Conservation (phyloP, 1,284 basidiomycete species). For the Spongiforma sp. region DNA sequence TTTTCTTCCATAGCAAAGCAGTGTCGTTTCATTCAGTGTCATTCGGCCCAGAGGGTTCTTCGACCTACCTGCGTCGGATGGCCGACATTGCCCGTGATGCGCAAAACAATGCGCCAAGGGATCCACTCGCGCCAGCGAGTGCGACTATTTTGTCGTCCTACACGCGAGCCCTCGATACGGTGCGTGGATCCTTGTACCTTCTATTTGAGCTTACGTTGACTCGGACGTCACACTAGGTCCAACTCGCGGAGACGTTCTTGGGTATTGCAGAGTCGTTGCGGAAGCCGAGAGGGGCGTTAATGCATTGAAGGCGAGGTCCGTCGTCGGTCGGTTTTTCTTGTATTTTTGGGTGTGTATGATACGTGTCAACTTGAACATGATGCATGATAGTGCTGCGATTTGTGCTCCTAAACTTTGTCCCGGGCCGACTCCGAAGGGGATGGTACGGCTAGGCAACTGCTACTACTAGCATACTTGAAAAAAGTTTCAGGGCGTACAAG, state of each 20-base stretch:
- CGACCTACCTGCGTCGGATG: conserved; percentile 53
- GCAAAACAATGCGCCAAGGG: conserved; percentile 51
- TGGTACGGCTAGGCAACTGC: too few relatives aligned
- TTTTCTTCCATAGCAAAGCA: conserved; percentile 46
- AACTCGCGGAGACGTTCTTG: conserved; percentile 65
- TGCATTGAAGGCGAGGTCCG: conserved; percentile 33
- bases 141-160: conserved; percentile 54
- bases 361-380: too few relatives aligned
- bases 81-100: conserved; percentile 55
- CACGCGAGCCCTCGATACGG: conserved; percentile 58
- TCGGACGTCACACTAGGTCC: too few relatives aligned
- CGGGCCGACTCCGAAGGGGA: too few relatives aligned
- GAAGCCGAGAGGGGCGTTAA: conserved; percentile 57
- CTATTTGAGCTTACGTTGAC: too few relatives aligned
- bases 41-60: conserved; percentile 49
- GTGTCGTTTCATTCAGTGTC: conserved; percentile 65
- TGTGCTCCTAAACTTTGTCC: too few relatives aligned
- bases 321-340: too few relatives aligned
- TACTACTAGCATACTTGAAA: too few relatives aligned
- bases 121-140: conserved; percentile 45
- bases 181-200: too few relatives aligned
- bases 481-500: too few relatives aligned
- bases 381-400: too few relatives aligned
- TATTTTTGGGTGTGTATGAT: too few relatives aligned
- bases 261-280: conserved; percentile 62